Percentiles rank a stretch among this genome's conserved stretches.
Evolutionary conservation across 1,284 basidiomycete genomes (phyloP).

Genomic region (Porodaedalea pini): DNA sequence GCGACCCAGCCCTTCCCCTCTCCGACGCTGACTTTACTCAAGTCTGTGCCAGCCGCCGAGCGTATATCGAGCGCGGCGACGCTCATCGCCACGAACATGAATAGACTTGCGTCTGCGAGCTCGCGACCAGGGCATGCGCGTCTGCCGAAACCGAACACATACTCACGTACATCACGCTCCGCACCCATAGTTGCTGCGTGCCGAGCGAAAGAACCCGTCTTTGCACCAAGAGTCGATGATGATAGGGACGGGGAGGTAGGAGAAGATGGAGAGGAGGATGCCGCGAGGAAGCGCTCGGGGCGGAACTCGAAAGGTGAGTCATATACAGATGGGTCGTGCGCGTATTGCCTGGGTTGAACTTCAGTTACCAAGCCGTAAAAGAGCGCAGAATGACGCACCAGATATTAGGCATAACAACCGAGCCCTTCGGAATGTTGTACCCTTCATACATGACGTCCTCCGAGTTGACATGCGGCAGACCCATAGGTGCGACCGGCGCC

Average conservation of each 20-base stretch:
- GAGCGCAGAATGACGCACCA: constrained; percentile 1
- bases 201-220: neutral
- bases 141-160: constrained; percentile 18
- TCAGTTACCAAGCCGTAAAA: neutral
- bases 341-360: constrained; percentile 4
- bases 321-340: constrained; percentile 19
- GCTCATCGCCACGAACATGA: constrained; percentile 20
- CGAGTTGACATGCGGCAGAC: constrained; percentile 19
- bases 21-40: neutral
- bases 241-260: neutral
- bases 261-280: neutral
- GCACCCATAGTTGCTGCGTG: neutral
- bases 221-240: neutral
- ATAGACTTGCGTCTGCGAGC: constrained; percentile 22
- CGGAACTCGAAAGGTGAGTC: constrained; percentile 20
- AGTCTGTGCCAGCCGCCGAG: neutral
- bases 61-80: constrained; percentile 14
- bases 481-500: constrained; percentile 25
- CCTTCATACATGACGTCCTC: constrained; percentile 20
- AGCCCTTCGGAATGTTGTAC: constrained; percentile 18
- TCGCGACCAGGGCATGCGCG: constrained; percentile 20
- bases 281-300: constrained; percentile 20
- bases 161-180: constrained; percentile 15
- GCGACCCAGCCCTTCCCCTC: neutral
- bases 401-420: constrained; percentile 20